These are phyloP conservation scores for Zygnema circumcarinatum DNA, from an alignment of 139 green algal genomes.

Conservation along the genomic window DNA sequence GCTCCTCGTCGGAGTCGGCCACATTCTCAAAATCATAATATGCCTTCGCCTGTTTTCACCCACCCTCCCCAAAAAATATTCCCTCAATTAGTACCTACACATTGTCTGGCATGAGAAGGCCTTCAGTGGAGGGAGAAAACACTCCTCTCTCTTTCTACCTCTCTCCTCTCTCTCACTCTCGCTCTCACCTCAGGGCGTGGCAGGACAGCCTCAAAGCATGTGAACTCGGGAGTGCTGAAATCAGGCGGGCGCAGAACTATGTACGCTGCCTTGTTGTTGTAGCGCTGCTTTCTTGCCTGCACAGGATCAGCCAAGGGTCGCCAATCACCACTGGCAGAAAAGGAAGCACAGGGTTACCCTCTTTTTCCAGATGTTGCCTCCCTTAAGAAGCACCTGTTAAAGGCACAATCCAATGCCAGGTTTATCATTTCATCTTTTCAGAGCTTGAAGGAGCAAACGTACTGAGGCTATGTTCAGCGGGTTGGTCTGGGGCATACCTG, in stretches of 20 bases:
- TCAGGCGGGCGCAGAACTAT: constrained; percentile 45
- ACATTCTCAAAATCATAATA: constrained; percentile 56
- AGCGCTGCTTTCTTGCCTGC: constrained; percentile 36
- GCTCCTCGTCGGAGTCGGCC: constrained; percentile 53
- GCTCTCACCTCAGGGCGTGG: constrained; percentile 45
- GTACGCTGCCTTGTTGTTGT: constrained; percentile 54
- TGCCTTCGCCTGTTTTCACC: constrained; percentile 38
- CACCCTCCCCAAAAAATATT: neutral
- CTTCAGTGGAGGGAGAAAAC: neutral
- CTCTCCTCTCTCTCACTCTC: neutral
- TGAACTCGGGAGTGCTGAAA: constrained; percentile 8
- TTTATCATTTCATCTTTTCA: too few species aligned
- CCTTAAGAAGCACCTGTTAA: too few species aligned
- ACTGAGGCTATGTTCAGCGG: too few species aligned
- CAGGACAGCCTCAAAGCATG: constrained; percentile 47
- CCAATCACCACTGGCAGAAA: neutral
- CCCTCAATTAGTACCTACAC: neutral
- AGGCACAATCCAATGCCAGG: too few species aligned
- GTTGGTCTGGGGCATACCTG: too few species aligned
- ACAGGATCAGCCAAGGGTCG: neutral
- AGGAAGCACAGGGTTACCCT: neutral
- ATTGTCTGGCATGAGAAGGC: neutral
- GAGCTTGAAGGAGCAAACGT: too few species aligned
- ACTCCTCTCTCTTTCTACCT: neutral
- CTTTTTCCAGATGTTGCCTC: too few species aligned